Evolutionary conservation across 2,329 filamentous ascomycete genomes (phyloP).

Genomic region (Thermothelomyces thermophilus): DNA sequence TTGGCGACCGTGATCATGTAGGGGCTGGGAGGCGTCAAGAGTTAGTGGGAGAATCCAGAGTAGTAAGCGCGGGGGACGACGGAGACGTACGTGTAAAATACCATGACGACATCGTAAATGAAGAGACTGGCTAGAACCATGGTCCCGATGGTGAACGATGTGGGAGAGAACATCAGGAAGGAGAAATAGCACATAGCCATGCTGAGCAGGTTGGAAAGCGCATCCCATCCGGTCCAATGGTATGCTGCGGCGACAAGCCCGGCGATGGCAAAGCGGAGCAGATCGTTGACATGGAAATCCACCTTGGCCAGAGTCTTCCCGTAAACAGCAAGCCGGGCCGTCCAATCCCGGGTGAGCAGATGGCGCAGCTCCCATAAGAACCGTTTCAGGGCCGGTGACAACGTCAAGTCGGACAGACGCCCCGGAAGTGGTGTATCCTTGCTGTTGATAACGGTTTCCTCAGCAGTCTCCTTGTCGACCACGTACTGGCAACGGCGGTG

Average conservation of each 20-base stretch:
- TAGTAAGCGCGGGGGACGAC: not conserved
- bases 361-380: constrained; percentile 46
- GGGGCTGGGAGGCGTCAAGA: constrained; percentile 40
- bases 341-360: constrained; percentile 47
- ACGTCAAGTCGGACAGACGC: constrained; percentile 29
- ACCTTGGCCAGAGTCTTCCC: constrained; percentile 43
- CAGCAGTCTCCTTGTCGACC: constrained; percentile 25
- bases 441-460: constrained; percentile 25
- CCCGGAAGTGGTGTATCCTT: constrained; percentile 37
- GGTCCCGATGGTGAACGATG: constrained; percentile 76
- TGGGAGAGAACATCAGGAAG: constrained; percentile 79
- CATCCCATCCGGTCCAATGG: constrained; percentile 52
- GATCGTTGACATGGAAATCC: constrained; percentile 49
- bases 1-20: constrained; percentile 86
- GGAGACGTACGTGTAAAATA: constrained; percentile 68
- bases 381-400: constrained; percentile 22
- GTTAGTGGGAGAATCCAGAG: constrained; percentile 19
- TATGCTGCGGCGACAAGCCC: constrained; percentile 54
- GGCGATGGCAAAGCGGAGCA: constrained; percentile 50
- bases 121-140: constrained; percentile 74
- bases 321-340: constrained; percentile 43
- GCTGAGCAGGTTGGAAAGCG: constrained; percentile 77
- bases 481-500: constrained; percentile 33
- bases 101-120: constrained; percentile 91
- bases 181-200: constrained; percentile 81